Evolutionary conservation across 139 green algal genomes (phyloP), one percentile per base, ranked within the genome.

Genomic region (Micromonas pusilla): DNA sequence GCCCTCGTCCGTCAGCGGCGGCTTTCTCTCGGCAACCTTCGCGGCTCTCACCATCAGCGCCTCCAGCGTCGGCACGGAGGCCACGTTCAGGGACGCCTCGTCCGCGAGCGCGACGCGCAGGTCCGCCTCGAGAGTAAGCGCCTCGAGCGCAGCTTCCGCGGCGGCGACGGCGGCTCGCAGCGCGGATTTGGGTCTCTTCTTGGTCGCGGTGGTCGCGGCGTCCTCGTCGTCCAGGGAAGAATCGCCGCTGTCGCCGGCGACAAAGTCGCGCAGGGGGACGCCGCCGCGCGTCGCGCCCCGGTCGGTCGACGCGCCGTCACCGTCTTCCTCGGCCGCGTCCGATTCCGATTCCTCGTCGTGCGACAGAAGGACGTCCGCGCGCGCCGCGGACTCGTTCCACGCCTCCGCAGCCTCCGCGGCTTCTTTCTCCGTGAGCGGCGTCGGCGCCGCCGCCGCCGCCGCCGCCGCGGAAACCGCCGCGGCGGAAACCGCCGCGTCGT

Each of bases 1-100:
- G 19, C 68, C 68, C 53, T 62, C 68, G 36, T 75, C 34, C 21
- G 68, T 75, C 37, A 75, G 26, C 52, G 68, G 68, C 20, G 38
- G 38, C 26, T 39, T 39, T 20, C 21, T 34, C 9, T n/a, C 37
- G 20, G 68, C 68, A 25, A 75, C n/a, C 37, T 75, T 75, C 25
- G 68, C 30, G 20, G 68, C 68, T 6, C 37, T 38, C 2, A 75
- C 19, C 30, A 75, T 9, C 21, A 75, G 30, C 19, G n/a, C 38
- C 53, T 75, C 68, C 1, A 75, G 30, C 28, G 20, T 23, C 38
- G 68, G 68, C 23, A 75, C 38, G 23, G 68, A 60, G 19, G 52
- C 68, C 19, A 63, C 23, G 19, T 38, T 62, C 23, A 38, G 36
- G 5, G 26, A 53, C 3, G 37, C 31, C 25, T 75, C 37, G 37